phyloP scores from a whole-genome alignment of 164 flowering plant species.

The Tetrastigma voinierianum region DNA sequence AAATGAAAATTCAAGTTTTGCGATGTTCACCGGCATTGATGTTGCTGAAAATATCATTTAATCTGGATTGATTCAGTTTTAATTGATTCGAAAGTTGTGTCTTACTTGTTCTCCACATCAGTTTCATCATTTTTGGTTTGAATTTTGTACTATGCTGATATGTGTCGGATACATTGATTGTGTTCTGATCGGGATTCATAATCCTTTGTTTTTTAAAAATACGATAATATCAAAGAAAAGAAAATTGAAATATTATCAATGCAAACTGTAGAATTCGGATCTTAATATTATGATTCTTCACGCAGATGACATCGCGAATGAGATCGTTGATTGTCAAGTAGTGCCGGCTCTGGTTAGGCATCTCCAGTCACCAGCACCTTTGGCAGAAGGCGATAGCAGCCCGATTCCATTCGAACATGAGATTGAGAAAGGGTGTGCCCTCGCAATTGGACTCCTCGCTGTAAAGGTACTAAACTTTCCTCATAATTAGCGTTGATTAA shows the following conservation, averaged over 20 bases:
- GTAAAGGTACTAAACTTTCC: conserved; percentile 29
- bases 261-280: conserved; percentile 1
- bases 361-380: conserved; percentile 29
- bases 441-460: conserved; percentile 55
- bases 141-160: neutral
- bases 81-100: too few species aligned
- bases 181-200: too few species aligned
- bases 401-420: conserved; percentile 28
- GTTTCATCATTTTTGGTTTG: too few species aligned
- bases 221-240: too few species aligned
- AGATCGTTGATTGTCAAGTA: conserved; percentile 48
- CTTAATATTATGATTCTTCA: conserved; percentile 5
- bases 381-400: conserved; percentile 11
- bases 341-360: conserved; percentile 43
- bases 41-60: too few species aligned
- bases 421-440: conserved; percentile 51
- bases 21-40: too few species aligned
- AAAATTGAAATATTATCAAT: too few species aligned
- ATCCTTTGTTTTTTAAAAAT: too few species aligned
- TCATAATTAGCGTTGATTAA: neutral
- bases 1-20: too few species aligned
- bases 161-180: neutral
- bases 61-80: too few species aligned
- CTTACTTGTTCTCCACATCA: too few species aligned
- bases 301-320: conserved; percentile 44